Conservation (phyloP, 1,139 yeast genomes). For the Sugiyamaella neomexicana region DNA sequence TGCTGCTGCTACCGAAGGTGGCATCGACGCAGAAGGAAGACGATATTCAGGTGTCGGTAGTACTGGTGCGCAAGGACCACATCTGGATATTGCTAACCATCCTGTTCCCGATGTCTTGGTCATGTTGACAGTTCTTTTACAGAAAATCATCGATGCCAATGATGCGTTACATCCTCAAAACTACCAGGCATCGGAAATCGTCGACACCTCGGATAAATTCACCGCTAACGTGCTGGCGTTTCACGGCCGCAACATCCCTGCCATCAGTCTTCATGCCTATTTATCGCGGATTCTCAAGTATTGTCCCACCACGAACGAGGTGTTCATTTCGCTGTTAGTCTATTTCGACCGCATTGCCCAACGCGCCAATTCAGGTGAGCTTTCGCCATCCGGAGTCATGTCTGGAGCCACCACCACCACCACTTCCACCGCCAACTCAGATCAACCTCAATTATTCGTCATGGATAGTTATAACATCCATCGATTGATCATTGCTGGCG, state of each 20-base stretch:
- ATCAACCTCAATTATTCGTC: slow-evolving; percentile 55
- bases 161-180: slow-evolving; percentile 78
- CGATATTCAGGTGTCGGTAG: slow-evolving; percentile 25
- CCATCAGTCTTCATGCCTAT: slow-evolving; percentile 86
- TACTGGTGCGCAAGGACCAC: slow-evolving; percentile 40
- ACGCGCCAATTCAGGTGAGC: slow-evolving; percentile 62
- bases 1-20: slow-evolving; percentile 11
- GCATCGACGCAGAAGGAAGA: slow-evolving; percentile 27
- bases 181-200: slow-evolving; percentile 43
- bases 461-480: slow-evolving; percentile 97
- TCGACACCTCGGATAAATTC: slow-evolving; percentile 18
- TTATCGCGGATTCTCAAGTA: slow-evolving; percentile 86
- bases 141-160: slow-evolving; percentile 89
- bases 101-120: slow-evolving; percentile 77
- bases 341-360: slow-evolving; percentile 94
- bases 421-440: slow-evolving; percentile 22
- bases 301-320: slow-evolving; percentile 97
- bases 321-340: slow-evolving; percentile 81
- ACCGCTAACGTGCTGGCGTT: slow-evolving; percentile 81
- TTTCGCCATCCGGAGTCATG: slow-evolving; percentile 22
- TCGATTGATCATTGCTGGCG: slow-evolving; percentile 90
- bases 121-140: slow-evolving; percentile 82
- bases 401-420: slow-evolving; percentile 5
- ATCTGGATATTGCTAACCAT: slow-evolving; percentile 76
- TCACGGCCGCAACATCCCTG: slow-evolving; percentile 95